These are phyloP conservation scores for Leccinum laetum DNA, from an alignment of 1,284 basidiomycete genomes.

Conservation along the genomic window DNA sequence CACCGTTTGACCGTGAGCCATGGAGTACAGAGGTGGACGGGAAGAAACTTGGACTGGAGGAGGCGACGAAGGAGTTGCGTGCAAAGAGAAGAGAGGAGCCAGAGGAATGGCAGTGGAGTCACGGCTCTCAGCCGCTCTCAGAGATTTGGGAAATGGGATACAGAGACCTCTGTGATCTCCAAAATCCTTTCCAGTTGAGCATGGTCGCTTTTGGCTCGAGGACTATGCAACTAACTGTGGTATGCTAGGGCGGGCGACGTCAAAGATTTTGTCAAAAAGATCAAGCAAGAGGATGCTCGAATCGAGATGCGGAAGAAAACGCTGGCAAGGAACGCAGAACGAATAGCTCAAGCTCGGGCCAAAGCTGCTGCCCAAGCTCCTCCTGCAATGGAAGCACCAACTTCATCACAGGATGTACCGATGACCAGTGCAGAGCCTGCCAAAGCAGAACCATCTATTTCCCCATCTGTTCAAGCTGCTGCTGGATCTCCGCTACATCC, in stretches of 20 bases:
- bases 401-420: constrained; percentile 23
- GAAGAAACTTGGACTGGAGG: constrained; percentile 55
- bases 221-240: constrained; percentile 3
- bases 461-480: constrained; percentile 8
- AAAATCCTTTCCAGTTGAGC: constrained; percentile 65
- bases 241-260: constrained; percentile 62
- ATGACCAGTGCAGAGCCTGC: constrained; percentile 24
- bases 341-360: constrained; percentile 43
- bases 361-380: constrained; percentile 32
- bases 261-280: constrained; percentile 68
- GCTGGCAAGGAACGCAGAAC: constrained; percentile 48
- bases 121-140: constrained; percentile 66
- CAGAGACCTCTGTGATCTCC: constrained; percentile 57
- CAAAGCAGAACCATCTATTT: constrained; percentile 18
- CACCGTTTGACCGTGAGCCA: constrained; percentile 72
- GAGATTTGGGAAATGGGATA: constrained; percentile 84
- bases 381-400: constrained; percentile 18
- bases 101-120: constrained; percentile 57
- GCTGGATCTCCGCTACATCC: constrained; percentile 57
- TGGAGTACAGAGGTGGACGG: constrained; percentile 51
- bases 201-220: constrained; percentile 1
- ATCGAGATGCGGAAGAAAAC: constrained; percentile 62
- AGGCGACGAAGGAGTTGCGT: constrained; percentile 54
- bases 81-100: constrained; percentile 54
- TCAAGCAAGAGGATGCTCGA: constrained; percentile 62